Percentiles rank a stretch among this genome's conserved stretches.
These are phyloP conservation scores for Phytophthora megakarya DNA, from an alignment of 352 stramenopile species.

Conservation along the genomic window DNA sequence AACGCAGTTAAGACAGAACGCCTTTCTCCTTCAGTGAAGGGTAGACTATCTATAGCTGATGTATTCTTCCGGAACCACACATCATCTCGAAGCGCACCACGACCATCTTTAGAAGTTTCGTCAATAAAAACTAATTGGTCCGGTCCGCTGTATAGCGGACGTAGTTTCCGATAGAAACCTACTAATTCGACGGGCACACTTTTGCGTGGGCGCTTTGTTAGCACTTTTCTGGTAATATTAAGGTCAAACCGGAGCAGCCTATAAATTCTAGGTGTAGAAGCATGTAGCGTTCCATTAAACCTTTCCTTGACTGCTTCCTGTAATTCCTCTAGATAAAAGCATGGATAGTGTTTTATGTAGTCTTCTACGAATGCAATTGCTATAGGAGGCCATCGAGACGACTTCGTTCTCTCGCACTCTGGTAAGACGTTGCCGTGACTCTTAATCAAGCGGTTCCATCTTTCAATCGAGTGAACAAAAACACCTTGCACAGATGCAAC, in stretches of 20 bases:
- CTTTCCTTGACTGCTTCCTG: not conserved
- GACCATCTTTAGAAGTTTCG: not conserved
- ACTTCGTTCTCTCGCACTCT: not conserved
- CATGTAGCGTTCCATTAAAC: not conserved
- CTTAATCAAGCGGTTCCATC: not conserved
- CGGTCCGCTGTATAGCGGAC: not conserved
- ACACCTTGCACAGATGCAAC: not conserved
- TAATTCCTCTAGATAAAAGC: conserved; percentile 12
- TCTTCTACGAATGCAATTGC: not conserved
- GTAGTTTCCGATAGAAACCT: conserved; percentile 6
- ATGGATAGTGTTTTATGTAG: not conserved
- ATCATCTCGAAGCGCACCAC: not conserved
- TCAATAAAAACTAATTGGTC: conserved; percentile 6
- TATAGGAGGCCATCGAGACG: not conserved
- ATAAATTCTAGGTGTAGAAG: conserved; percentile 4
- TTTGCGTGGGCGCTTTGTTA: conserved; percentile 5
- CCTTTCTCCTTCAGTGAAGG: not conserved
- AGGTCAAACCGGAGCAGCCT: conserved; percentile 3
- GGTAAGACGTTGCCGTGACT: not conserved
- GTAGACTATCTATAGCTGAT: not conserved
- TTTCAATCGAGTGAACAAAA: conserved; percentile 5
- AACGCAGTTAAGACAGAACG: no score
- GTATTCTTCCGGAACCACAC: not conserved
- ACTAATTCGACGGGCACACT: not conserved
- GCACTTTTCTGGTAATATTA: conserved; percentile 3